Evolutionary conservation across 495 filamentous ascomycete genomes (phyloP).

Genomic region (Durotheca rogersii): DNA sequence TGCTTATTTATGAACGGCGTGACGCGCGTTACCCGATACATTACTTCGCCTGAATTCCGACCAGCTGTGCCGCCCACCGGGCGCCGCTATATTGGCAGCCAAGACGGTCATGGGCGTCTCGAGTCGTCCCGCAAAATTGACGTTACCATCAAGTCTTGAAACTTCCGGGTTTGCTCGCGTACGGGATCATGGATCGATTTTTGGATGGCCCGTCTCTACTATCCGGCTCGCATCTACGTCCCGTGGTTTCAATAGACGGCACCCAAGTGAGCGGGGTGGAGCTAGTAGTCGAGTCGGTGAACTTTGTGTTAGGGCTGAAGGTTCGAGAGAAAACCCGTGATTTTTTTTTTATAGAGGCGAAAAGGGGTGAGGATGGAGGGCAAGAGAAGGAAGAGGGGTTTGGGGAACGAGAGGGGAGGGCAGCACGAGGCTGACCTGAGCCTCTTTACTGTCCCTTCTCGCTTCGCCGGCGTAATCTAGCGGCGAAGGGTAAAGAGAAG

Average conservation of each 20-base stretch:
- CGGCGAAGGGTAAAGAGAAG: too few species aligned
- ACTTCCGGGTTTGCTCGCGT: too few species aligned
- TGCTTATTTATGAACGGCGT: conserved; percentile 14
- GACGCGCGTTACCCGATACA: conserved; percentile 25
- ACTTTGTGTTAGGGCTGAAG: conserved; percentile 25
- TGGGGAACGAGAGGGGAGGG: too few species aligned
- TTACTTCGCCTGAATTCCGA: conserved; percentile 24
- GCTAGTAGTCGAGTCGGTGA: conserved; percentile 20
- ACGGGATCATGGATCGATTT: background rate
- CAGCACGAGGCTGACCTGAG: conserved; percentile 18
- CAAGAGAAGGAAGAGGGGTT: conserved; percentile 17
- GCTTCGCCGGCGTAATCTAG: conserved; percentile 18
- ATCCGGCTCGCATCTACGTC: conserved; percentile 9
- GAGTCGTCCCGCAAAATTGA: too few species aligned
- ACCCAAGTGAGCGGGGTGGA: conserved; percentile 7
- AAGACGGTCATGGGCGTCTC: too few species aligned
- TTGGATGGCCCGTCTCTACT: too few species aligned
- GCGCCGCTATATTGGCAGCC: too few species aligned
- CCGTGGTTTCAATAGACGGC: conserved; percentile 18
- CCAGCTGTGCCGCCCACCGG: conserved; percentile 11
- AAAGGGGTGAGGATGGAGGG: too few species aligned
- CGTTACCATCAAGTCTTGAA: too few species aligned
- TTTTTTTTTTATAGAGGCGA: too few species aligned
- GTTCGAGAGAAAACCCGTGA: too few species aligned
- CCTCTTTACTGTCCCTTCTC: conserved; percentile 22